Evolutionary conservation across 2,329 filamentous ascomycete species (phyloP), one percentile per base, ranked within the genome.

Genomic region (Aspergillus caelatus): DNA sequence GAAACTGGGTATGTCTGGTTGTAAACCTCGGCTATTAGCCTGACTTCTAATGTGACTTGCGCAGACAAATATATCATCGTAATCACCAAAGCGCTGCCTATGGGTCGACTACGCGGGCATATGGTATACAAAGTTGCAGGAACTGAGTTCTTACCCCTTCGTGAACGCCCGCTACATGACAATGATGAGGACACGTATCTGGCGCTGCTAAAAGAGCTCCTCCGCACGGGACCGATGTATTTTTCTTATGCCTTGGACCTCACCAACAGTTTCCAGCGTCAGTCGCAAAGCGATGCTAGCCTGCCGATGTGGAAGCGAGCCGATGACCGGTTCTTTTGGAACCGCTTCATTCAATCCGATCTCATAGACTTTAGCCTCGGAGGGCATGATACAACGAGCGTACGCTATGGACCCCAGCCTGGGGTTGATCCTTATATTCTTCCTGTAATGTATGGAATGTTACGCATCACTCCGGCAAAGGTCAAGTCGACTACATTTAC

Each of bases 291-390:
- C 68, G 88, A 96, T 76, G 81, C 83, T 61, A 86, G 86, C 19
- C 82, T 85, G 61, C 94, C 95, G 14, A 80, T 98, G 62, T 99
- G 95, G 95, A 90, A 91, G 83, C 86, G 93, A 70, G 90, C 94
- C 67, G 95, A 99, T 78, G 94, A 98, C 76, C 92, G 95, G 68
- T 99, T 99, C 84, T 99, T 97, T 84, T 99, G 94, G 93, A 99
- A 99, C 80, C 90, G 90, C 67, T 96, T 97, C 78, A 86, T 98
- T 56, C 92, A 94, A 77, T 90, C 91, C 9, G 93, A 97, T 73
- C 81, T 99, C 63, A 97, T 98, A 73, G 89, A 97, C 76, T 96
- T 97, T 76, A 89, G 94, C 65, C 87, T 84, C 36, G 86, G 87
- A 3, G 76, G 79, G 30, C 78, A 79, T 57, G 79, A 80, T 63